Conservation (phyloP, 805 yeast species). For the Kregervanrija delftensis region DNA sequence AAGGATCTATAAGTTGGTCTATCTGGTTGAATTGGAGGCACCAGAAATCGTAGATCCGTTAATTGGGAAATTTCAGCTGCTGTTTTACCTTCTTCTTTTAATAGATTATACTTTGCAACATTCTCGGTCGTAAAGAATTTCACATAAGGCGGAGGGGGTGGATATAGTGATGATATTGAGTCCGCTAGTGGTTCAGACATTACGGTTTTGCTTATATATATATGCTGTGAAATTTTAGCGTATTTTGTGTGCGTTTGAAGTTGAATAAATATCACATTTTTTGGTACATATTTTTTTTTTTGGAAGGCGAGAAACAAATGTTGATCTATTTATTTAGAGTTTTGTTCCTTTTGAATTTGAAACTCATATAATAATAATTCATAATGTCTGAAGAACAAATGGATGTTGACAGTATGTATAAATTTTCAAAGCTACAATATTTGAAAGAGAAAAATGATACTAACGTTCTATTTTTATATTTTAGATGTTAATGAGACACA, state of each 20-base stretch:
- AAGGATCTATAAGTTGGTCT: constrained; percentile 71
- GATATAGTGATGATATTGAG: constrained; percentile 65
- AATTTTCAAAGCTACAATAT: not conserved
- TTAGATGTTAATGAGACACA: not conserved
- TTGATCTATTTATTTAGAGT: too few relatives aligned
- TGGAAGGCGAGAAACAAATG: too few relatives aligned
- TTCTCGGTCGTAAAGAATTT: constrained; percentile 70
- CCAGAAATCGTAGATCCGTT: constrained; percentile 44
- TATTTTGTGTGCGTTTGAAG: too few relatives aligned
- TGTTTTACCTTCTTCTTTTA: constrained; percentile 17
- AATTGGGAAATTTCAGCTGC: constrained; percentile 18
- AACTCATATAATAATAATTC: not conserved
- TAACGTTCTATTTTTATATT: not conserved
- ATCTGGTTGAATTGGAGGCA: constrained; percentile 62
- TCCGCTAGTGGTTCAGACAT: constrained; percentile 7
- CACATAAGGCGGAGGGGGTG: constrained; percentile 88
- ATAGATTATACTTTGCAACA: constrained; percentile 33
- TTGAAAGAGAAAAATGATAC: not conserved
- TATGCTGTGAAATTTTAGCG: too few relatives aligned
- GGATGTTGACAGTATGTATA: constrained; percentile 11
- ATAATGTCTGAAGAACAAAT: constrained; percentile 13
- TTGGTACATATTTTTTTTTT: too few relatives aligned
- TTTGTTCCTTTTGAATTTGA: too few relatives aligned
- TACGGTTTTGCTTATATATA: too few relatives aligned
- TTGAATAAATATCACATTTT: too few relatives aligned